phyloP scores from a whole-genome alignment of 805 yeast species.

The Candida maesae region DNA sequence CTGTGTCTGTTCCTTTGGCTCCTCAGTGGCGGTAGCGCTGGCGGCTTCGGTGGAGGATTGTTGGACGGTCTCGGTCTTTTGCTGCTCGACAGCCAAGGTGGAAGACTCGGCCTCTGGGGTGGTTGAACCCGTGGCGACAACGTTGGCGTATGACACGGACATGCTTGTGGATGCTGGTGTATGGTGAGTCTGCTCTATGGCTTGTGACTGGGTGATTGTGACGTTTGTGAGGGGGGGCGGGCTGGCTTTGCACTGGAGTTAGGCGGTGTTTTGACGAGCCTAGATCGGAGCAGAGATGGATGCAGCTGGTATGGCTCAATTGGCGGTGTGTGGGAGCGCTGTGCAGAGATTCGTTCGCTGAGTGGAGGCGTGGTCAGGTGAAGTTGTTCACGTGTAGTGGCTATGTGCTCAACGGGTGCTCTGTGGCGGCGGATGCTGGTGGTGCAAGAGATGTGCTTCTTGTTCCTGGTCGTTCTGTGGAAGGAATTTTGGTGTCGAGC shows the following conservation, averaged over 20 bases:
- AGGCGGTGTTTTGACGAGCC: too few species aligned
- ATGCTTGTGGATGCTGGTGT: background rate
- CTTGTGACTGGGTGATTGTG: background rate
- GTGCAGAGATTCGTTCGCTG: background rate
- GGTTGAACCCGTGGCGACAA: constrained; percentile 24
- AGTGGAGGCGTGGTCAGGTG: background rate
- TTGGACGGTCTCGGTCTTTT: background rate
- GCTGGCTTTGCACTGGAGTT: too few species aligned
- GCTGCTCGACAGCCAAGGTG: constrained; percentile 7
- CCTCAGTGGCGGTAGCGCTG: too few species aligned
- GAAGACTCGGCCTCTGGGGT: constrained; percentile 19
- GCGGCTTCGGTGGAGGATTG: constrained; percentile 1
- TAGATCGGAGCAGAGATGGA: constrained; percentile 1
- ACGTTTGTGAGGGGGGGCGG: too few species aligned
- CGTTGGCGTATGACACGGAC: constrained; percentile 31
- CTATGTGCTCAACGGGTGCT: too few species aligned
- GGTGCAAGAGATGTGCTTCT: too few species aligned
- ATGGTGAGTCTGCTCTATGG: background rate
- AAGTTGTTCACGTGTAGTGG: background rate
- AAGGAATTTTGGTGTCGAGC: constrained; percentile 8
- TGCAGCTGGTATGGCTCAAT: background rate
- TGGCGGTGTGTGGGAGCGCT: background rate
- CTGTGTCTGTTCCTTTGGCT: constrained; percentile 14
- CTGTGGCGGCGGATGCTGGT: too few species aligned
- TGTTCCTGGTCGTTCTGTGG: too few species aligned